Percentiles rank a stretch among this genome's conserved stretches.
Evolutionary conservation across 1,284 basidiomycete species (phyloP).

Genomic region (Clitocybe nebularis): DNA sequence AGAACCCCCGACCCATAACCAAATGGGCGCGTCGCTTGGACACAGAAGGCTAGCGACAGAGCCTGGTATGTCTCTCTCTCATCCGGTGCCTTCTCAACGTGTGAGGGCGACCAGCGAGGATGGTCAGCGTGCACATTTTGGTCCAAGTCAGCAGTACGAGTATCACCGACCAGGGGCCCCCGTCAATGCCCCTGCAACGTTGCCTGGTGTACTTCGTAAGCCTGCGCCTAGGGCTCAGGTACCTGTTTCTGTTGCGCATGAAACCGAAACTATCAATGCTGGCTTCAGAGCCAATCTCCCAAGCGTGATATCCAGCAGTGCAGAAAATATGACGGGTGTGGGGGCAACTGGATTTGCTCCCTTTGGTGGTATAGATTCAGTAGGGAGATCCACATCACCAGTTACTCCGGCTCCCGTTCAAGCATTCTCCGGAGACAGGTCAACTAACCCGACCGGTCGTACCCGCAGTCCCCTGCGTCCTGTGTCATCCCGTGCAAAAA

Average conservation of each 20-base stretch:
- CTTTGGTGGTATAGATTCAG: conserved; percentile 27
- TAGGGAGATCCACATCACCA: background rate
- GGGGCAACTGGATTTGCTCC: conserved; percentile 38
- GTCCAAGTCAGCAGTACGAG: conserved; percentile 10
- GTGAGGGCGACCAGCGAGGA: conserved; percentile 27
- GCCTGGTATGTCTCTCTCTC: conserved; percentile 17
- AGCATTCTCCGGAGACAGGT: conserved; percentile 10
- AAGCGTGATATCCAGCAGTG: conserved; percentile 45
- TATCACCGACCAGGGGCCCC: background rate
- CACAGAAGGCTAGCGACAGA: conserved; percentile 34
- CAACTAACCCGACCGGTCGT: conserved; percentile 9
- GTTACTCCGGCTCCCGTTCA: conserved; percentile 6
- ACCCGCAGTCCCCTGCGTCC: conserved; percentile 17
- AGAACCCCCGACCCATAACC: conserved; percentile 5
- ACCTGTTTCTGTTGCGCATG: conserved; percentile 52
- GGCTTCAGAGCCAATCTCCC: conserved; percentile 41
- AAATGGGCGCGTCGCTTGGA: background rate
- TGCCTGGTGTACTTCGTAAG: conserved; percentile 42
- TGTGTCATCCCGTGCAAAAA: conserved; percentile 23
- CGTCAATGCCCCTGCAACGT: conserved; percentile 7
- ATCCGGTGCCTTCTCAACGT: conserved; percentile 20
- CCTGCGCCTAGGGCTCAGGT: conserved; percentile 57
- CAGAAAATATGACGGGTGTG: conserved; percentile 60
- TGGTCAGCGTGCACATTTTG: conserved; percentile 10
- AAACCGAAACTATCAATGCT: conserved; percentile 32